Evolutionary conservation across 495 filamentous ascomycete genomes (phyloP), one percentile per base, ranked within the genome.

Genomic region (Chaetomidium leptoderma): DNA sequence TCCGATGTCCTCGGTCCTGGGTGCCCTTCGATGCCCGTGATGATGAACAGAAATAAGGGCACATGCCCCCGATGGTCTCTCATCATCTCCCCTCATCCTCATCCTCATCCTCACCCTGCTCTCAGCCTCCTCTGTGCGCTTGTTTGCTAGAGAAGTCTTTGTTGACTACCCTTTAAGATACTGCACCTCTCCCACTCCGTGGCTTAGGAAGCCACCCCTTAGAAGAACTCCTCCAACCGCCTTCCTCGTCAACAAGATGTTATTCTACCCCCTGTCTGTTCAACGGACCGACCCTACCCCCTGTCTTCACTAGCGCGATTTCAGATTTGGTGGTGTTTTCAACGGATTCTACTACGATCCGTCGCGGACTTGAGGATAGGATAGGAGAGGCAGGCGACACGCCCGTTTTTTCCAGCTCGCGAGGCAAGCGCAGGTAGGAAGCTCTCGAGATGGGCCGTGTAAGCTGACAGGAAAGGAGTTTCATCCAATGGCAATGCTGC

Each of bases 81-180:
- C 17, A 4, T n/a, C 2, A 29, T 30, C 1, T 42, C 14, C 4
- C 11, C 13, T 24, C 9, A 33, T 19, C 19, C 47, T 26, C 21
- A 21, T 11, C 32, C 36, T 27, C 43, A 46, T 5, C 23, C 29
- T 46, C 32, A 35, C 26, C 2, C 44, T 17, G n/a, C 14, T 24
- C 44, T 29, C 13, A n/a, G 30, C 44, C 5, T 4, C 13, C 32
- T 17, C 27, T 36, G 21, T 36, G n/a, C 4, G 21, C 48, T 51
- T 10, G 29, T 23, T 30, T 23, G 13, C n/a, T 7, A 35, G 6
- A 29, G 14, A 23, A 9, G 4, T 39, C 33, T 27, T 52, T 52
- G 49, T 52, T 52, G 27, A 52, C 24, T 4, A 4, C 49, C 49
- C 49, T 35, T 52, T 23, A 52, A 52, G 4, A 37, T n/a, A 21